Base-by-base conservation (phyloP, 2,329 filamentous ascomycete genomes). In the Cladosporium sp. region DNA sequence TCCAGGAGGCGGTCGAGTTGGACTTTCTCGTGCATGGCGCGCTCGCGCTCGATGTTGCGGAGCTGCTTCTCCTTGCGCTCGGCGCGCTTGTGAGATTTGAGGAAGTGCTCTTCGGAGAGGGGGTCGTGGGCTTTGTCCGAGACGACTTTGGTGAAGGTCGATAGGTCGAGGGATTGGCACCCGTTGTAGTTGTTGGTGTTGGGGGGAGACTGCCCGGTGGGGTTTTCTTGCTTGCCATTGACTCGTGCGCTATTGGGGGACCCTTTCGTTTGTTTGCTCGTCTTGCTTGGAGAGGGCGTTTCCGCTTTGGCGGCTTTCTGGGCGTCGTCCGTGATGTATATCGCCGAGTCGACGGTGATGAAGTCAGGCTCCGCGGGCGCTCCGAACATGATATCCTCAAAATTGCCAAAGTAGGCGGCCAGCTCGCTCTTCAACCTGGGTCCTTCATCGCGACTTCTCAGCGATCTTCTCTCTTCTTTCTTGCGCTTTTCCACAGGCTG, bases 331-430 rank as follows among this genome's bases (percentile, higher is more conserved):
- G 58, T 62, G 18, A 67, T 54, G 50, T 63, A 67, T 29, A 65
- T 48, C 7, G 54, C 48, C 15, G 60, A 55, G 37, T 60, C 55
- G 38, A 52, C 43, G 7, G 59, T 64, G 32, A 64, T 59, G 59
- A 67, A 79, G 91, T 90, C 85, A 60, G 85, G 77, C 70, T 91
- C 85, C 61, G 86, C 86, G 34, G 84, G 82, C 56, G 89, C 15
- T 65, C 95, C 88, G 55, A 88, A 90, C 71, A 97, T 89, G 58
- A 96, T 82, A 66, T 95, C 89, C 70, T 96, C 91, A 69, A 96
- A 97, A 64, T 95, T 91, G 47, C 88, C 84, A 64, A 97, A 96
- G 71, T 96, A 97, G 42, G 83, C 80, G 32, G 90, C 85, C 54
- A 97, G 78, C 65, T 96, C 91, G 70, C 90, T 96, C 77, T 95